Evolutionary conservation across 2,329 filamentous ascomycete genomes (phyloP), one percentile per base, ranked within the genome.

Genomic region (Ophiosphaerella narmari): DNA sequence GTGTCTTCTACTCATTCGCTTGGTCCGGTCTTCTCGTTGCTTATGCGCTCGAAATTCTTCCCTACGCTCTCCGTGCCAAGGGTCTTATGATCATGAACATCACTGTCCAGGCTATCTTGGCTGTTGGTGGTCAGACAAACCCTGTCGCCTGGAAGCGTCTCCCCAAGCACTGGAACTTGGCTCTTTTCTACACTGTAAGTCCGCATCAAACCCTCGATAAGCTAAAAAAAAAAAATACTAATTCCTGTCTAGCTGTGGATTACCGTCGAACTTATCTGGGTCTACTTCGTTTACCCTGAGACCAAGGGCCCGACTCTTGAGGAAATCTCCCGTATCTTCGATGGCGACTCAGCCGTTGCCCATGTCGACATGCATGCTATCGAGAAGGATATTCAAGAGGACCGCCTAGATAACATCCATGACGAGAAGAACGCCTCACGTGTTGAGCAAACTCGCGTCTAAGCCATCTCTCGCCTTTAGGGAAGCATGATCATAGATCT

Each of bases 291-390:
- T 14, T 63, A 63, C 35, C 57, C 57, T 16, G 60, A 90, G 75
- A 90, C 86, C 12, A 85, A 83, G 64, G 86, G 86, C 2, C 84
- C 85, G 0, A 88, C 86, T 1, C 82, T 89, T 0, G 86, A 89
- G 67, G 85, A 88, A 67, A 81, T 88, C 56, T 82, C 85, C 44
- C 81, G 82, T 59, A 87, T 89, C 66, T 89, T 89, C 61, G 86
- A 89, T 57, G 86, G 85, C 16, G 79, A 83, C 12, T 75, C 79
- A 24, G 82, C 82, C 14, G 68, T 71, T 48, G 65, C 65, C 6
- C 57, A 65, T 12, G 48, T 66, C 24, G 52, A 62, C 39, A 51
- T 68, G 45, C 54, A 61, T 29, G 54, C 58, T 12, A 53, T 67
- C 18, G 64, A 65, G 42, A 54, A 54, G 40, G 62, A 62, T 13